Conservation (phyloP, 345 rosid genomes). For the Salix caprea region DNA sequence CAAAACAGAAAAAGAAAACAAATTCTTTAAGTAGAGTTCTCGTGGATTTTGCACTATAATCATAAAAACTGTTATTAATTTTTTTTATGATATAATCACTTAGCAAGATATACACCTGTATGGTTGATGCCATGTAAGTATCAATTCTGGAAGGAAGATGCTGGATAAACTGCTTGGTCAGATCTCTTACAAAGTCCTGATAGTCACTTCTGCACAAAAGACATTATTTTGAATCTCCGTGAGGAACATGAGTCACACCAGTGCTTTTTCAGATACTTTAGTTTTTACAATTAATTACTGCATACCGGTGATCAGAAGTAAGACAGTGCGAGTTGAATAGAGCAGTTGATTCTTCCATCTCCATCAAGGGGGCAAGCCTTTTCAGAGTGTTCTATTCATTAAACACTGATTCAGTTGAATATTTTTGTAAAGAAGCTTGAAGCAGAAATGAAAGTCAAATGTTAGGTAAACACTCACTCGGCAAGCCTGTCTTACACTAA, state of each 20-base stretch:
- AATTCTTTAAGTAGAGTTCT: not conserved
- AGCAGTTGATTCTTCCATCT: constrained; percentile 49
- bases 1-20: not conserved
- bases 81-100: not conserved
- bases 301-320: constrained; percentile 76
- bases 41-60: not conserved
- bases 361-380: constrained; percentile 59
- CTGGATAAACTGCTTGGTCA: constrained; percentile 55
- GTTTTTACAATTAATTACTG: constrained; percentile 1
- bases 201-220: constrained; percentile 58
- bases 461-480: constrained; percentile 46
- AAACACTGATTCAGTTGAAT: constrained; percentile 14
- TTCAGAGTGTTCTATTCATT: constrained; percentile 62
- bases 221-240: not conserved
- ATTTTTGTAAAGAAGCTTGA: constrained; percentile 7
- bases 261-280: constrained; percentile 1
- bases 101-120: constrained; percentile 59
- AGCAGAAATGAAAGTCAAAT: constrained; percentile 7
- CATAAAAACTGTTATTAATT: too few species aligned
- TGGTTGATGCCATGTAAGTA: constrained; percentile 67
- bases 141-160: constrained; percentile 65
- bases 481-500: constrained; percentile 77
- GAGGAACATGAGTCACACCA: constrained; percentile 1
- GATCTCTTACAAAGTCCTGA: constrained; percentile 73
- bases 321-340: constrained; percentile 51